Conservation (phyloP, 2,329 filamentous ascomycete genomes). For the Aureobasidium sp. region DNA sequence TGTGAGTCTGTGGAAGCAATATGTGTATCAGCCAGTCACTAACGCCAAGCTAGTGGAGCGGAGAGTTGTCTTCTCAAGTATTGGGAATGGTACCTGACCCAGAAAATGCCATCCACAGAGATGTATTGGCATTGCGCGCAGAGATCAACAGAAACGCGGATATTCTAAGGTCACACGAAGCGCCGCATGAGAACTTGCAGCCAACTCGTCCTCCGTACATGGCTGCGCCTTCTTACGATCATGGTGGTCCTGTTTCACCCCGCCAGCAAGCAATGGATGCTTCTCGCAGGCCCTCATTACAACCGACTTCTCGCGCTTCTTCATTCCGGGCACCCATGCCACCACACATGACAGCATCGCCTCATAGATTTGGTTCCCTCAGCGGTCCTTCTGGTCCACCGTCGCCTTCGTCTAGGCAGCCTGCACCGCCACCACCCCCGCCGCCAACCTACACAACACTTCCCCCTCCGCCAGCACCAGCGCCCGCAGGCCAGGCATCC, state of each 20-base stretch:
- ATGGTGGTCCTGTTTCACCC: constrained; percentile 19
- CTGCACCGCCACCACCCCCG: constrained; percentile 57
- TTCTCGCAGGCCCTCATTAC: constrained; percentile 62
- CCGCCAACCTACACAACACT: constrained; percentile 32
- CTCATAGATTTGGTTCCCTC: constrained; percentile 83
- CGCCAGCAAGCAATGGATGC: constrained; percentile 59
- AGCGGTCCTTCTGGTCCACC: constrained; percentile 56
- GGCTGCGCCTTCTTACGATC: constrained; percentile 48
- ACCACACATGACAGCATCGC: constrained; percentile 70
- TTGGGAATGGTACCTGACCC: constrained; percentile 65
- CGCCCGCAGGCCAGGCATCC: constrained; percentile 37
- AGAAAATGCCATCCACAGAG: constrained; percentile 71
- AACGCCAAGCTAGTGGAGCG: constrained; percentile 59
- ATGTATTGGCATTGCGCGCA: constrained; percentile 56
- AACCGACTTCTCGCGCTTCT: constrained; percentile 54
- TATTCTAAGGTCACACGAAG: constrained; percentile 48
- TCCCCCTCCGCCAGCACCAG: constrained; percentile 54
- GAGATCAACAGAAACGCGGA: constrained; percentile 58
- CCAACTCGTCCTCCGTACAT: constrained; percentile 62
- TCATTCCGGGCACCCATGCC: constrained; percentile 73
- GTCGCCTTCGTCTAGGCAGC: constrained; percentile 67
- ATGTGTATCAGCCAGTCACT: neutral
- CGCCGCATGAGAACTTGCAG: constrained; percentile 59
- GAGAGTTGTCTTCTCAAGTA: constrained; percentile 72
- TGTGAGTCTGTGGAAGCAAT: neutral